phyloP scores from a whole-genome alignment of 345 rosid species.

The Eucalyptus dawsonii region DNA sequence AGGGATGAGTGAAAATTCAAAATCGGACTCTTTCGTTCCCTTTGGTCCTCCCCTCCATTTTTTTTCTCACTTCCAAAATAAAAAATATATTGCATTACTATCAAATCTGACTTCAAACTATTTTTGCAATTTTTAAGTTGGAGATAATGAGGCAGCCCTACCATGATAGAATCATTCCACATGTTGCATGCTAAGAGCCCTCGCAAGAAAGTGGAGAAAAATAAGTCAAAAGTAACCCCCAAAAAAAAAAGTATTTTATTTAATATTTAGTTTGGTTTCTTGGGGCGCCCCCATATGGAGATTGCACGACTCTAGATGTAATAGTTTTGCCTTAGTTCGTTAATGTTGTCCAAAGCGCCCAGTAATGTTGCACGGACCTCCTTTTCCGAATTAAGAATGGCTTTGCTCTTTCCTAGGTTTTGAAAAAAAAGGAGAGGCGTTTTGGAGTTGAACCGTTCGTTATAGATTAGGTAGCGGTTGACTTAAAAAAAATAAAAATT shows the following conservation, averaged over 20 bases:
- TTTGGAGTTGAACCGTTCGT: neutral
- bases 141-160: neutral
- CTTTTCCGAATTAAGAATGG: neutral
- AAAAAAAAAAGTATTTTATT: neutral
- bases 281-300: neutral
- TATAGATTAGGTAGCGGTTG: neutral
- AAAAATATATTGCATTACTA: neutral
- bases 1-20: neutral
- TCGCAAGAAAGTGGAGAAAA: neutral
- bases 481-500: neutral
- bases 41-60: neutral
- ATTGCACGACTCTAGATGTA: neutral
- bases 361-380: neutral
- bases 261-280: neutral
- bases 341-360: neutral
- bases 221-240: neutral
- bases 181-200: neutral
- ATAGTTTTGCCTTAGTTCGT: neutral
- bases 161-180: neutral
- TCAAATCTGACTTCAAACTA: neutral
- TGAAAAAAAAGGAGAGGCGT: neutral
- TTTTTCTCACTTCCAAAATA: neutral
- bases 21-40: neutral
- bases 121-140: no score
- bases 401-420: neutral